Conservation (phyloP, 2,329 filamentous ascomycete species). For the Ceratocystis alfenasii region DNA sequence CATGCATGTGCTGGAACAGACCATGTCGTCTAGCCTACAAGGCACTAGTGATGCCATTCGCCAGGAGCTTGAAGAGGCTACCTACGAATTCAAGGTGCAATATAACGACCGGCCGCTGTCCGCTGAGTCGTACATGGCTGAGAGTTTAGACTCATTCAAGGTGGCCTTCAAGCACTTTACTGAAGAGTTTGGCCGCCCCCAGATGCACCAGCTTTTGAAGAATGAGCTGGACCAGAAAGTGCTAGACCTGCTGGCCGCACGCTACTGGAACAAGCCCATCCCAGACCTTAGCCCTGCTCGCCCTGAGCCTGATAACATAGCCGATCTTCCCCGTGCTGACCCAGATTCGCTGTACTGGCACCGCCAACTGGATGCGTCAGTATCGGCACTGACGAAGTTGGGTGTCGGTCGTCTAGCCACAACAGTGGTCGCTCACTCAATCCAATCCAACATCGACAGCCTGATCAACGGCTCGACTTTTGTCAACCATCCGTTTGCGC, state of each 20-base stretch:
- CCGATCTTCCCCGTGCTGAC: slow-evolving; percentile 72
- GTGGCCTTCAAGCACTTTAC: slow-evolving; percentile 94
- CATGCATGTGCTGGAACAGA: slow-evolving; percentile 93
- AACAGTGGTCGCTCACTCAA: slow-evolving; percentile 75
- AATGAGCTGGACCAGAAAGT: slow-evolving; percentile 89
- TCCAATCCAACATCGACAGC: slow-evolving; percentile 71
- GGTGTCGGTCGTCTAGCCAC: slow-evolving; percentile 89
- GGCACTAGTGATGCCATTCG: slow-evolving; percentile 84
- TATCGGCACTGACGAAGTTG: slow-evolving; percentile 80
- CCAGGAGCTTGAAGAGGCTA: slow-evolving; percentile 90
- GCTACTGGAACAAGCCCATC: slow-evolving; percentile 96
- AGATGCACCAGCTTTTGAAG: slow-evolving; percentile 84
- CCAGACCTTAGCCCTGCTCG: slow-evolving; percentile 60
- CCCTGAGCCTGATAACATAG: slow-evolving; percentile 59
- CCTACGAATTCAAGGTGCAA: slow-evolving; percentile 98
- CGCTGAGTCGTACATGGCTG: slow-evolving; percentile 90
- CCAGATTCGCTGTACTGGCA: slow-evolving; percentile 83
- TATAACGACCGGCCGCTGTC: slow-evolving; percentile 94
- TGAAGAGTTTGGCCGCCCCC: slow-evolving; percentile 73
- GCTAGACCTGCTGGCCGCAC: slow-evolving; percentile 77
- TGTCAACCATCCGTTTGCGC: slow-evolving; percentile 77
- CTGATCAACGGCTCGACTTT: slow-evolving; percentile 76
- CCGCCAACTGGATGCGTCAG: slow-evolving; percentile 84
- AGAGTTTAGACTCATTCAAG: slow-evolving; percentile 91
- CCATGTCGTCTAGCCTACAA: slow-evolving; percentile 86